Base-by-base conservation (phyloP, 164 flowering plant species). In the Annona cherimola region DNA sequence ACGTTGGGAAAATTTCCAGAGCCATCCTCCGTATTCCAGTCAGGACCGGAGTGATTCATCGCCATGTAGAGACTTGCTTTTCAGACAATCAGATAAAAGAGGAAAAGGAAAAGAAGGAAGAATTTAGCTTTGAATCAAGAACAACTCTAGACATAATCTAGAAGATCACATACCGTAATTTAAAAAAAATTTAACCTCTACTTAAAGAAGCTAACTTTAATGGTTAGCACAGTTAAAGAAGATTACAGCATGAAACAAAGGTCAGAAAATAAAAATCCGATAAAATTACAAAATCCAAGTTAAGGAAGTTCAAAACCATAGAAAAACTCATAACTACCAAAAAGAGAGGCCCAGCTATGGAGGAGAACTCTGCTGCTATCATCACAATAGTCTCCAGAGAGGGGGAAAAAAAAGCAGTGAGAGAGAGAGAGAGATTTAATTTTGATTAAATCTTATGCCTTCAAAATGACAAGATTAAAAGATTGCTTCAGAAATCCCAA, bases 31-130 rank as follows among this genome's bases (percentile, higher is more conserved):
- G 79, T 75, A 67, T 78, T 83, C 89, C 90, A 84, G 70, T 82
- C 84, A 59, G 86, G 81, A 70, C 84, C 50, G 61, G 76, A 78
- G 66, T 74, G 75, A 75, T 85, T 85, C 92, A 88, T 86, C 61
- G 76, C 73, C 74, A 8, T 64, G 41, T 64, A 44, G 16, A 64
- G 45, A 64, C 12, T 41, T 42, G 40, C 67, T 41, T 42, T 42
- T 42, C 45, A 42, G 44, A 45, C 42, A 61, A 46, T 54, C 42
- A 65, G 5, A 42, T 42, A 8, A 64, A 35, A 40, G 4, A 54
- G 67, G 18, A 14, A 46, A 45, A 42, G 60, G 41, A 41, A 63
- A 41, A 63, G 42, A 41, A 64, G 45, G 44, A 64, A 64, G 42
- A 64, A 16, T 39, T 40, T 44, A 42, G 45, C 44, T 62, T 62